Base-by-base conservation (phyloP, 805 yeast species). In the Lipomyces kockii region DNA sequence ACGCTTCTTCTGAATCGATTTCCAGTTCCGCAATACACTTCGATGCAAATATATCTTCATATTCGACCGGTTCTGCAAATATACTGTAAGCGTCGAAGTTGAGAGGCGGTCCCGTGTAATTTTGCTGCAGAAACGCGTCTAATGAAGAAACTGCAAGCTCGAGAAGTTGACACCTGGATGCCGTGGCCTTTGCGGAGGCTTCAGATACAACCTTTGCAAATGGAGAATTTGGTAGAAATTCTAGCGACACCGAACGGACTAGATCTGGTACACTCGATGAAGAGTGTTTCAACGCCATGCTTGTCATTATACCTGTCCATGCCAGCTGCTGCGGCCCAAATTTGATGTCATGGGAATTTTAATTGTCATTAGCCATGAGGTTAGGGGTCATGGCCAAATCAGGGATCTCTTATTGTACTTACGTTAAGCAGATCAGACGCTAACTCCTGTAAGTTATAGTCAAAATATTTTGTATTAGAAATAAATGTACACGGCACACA, bases 91-190 rank as follows among this genome's bases (percentile, higher is more conserved):
- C 72, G 2, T 77, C 78, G 27, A 80, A 71, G 3, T 83, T 82
- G 1, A 86, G 74, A 32, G 84, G 83, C 4, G 97, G 97, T 8
- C 98, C 98, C 0, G 97, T 91, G 77, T 83, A 91, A 76, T 93
- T 93, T 61, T 84, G 78, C 76, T 91, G 96, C 17, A 90, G 79
- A 75, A 89, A 93, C 1, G 85, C 75, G 75, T 92, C 92, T 32
- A 91, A 78, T 2, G 86, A 78, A 0, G 89, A 34, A 8, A 53
- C 46, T 20, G 60, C 67, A 25, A 64, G 20, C 8, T n/a, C 32
- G 29, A 35, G 25, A 20, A 56, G 43, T 29, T 52, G 55, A 52
- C 25, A 3, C 17, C 8, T 14, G 17, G 55, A 29, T 25, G 34
- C 34, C 11, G 29, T 9, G 17, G 55, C 22, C 34, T 52, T 29